Conservation (phyloP, 352 stramenopile genomes). For the Pythium biforme region DNA sequence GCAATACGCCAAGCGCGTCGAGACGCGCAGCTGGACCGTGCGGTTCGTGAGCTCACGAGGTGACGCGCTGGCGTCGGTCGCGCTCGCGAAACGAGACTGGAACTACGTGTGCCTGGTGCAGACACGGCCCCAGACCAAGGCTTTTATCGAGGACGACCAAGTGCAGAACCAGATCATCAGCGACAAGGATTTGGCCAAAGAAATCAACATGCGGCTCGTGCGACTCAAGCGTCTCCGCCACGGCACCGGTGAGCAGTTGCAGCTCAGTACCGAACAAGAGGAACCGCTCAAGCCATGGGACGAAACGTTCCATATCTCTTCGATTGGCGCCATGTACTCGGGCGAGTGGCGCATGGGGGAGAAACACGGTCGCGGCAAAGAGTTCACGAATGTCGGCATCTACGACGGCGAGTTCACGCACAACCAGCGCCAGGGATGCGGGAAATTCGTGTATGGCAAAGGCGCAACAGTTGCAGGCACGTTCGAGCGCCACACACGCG, state of each 20-base stretch:
- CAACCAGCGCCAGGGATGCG: constrained; percentile 40
- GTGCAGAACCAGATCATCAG: constrained; percentile 45
- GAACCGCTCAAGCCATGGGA: constrained; percentile 38
- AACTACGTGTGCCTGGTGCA: constrained; percentile 61
- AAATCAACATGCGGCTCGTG: constrained; percentile 68
- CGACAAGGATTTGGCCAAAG: constrained; percentile 44
- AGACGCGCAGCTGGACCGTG: constrained; percentile 59
- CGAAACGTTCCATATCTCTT: constrained; percentile 65
- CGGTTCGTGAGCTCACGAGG: constrained; percentile 49
- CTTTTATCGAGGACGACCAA: constrained; percentile 62
- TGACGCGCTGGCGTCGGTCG: constrained; percentile 41
- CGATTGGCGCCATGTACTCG: constrained; percentile 55
- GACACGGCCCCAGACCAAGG: constrained; percentile 46
- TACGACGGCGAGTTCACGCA: constrained; percentile 60
- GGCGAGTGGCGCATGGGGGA: constrained; percentile 47
- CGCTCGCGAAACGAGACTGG: constrained; percentile 64
- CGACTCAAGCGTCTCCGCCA: constrained; percentile 55
- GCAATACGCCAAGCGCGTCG: constrained; percentile 32
- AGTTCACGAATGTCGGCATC: constrained; percentile 64
- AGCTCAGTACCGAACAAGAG: constrained; percentile 2
- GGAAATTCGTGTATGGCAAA: constrained; percentile 60
- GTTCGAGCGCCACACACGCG: constrained; percentile 43
- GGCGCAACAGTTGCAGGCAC: constrained; percentile 45
- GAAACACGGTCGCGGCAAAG: constrained; percentile 53
- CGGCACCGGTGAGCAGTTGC: constrained; percentile 46